Evolutionary conservation across 2,329 filamentous ascomycete species (phyloP).

Genomic region (Plenodomus biglobosus): DNA sequence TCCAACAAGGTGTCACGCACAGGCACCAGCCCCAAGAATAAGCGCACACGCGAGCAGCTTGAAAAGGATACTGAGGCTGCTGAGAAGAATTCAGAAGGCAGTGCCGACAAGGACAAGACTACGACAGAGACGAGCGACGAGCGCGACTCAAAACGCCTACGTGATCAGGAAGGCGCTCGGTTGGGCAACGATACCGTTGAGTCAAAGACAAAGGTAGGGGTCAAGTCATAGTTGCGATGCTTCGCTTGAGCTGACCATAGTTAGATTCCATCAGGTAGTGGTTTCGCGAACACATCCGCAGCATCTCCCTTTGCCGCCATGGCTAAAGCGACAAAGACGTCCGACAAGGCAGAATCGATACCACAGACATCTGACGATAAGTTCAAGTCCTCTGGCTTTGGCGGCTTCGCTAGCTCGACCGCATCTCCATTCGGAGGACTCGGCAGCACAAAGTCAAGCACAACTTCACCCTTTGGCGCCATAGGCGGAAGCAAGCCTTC

Average conservation of each 20-base stretch:
- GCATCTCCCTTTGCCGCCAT: conserved; percentile 53
- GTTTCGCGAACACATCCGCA: conserved; percentile 50
- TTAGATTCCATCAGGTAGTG: conserved; percentile 43
- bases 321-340: conserved; percentile 29
- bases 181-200: conserved; percentile 17
- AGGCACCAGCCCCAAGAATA: conserved; percentile 52
- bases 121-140: conserved; percentile 29
- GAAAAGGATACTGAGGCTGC: conserved; percentile 16
- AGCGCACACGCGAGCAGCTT: conserved; percentile 47
- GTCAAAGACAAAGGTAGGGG: conserved; percentile 29
- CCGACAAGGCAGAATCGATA: conserved; percentile 21
- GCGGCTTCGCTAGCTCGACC: conserved; percentile 44
- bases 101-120: conserved; percentile 16
- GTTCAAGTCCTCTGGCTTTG: conserved; percentile 56
- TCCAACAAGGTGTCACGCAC: conserved; percentile 9
- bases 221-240: neutral
- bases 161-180: conserved; percentile 36
- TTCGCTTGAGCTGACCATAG: conserved; percentile 10
- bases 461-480: conserved; percentile 44
- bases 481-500: conserved; percentile 27
- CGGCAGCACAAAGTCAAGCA: conserved; percentile 13
- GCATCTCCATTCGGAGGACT: conserved; percentile 42
- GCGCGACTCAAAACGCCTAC: conserved; percentile 40
- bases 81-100: conserved; percentile 12
- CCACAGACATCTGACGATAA: conserved; percentile 48